phyloP scores from a whole-genome alignment of 2,329 filamentous ascomycete species.

The Pseudogymnoascus sp. region DNA sequence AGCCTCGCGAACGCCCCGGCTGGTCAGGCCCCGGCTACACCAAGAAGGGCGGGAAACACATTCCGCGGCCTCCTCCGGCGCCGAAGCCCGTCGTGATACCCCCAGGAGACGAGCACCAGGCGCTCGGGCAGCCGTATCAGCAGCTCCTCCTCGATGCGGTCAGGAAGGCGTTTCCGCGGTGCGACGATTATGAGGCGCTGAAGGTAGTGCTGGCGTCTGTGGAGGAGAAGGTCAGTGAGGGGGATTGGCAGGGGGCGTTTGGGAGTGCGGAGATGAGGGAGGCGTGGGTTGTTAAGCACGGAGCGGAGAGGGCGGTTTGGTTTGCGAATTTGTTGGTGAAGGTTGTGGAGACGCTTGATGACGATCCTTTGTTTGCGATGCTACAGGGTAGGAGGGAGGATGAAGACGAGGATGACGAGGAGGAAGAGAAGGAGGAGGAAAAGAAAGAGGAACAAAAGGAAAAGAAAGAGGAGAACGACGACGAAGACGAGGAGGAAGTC shows the following conservation, averaged over 20 bases:
- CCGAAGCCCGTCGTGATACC: background rate
- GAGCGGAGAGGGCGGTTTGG: constrained; percentile 64
- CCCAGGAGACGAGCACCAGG: background rate
- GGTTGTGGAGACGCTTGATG: constrained; percentile 11
- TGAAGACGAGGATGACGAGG: constrained; percentile 8
- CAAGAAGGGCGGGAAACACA: background rate
- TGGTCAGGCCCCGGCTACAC: background rate
- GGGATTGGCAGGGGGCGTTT: constrained; percentile 79
- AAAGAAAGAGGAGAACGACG: constrained; percentile 1
- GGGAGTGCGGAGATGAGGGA: constrained; percentile 59
- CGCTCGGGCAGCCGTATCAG: constrained; percentile 46
- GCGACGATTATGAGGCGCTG: constrained; percentile 40
- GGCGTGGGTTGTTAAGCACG: constrained; percentile 85
- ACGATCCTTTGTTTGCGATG: background rate
- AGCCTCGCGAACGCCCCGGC: background rate
- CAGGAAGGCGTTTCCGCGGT: constrained; percentile 48
- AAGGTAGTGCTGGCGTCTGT: constrained; percentile 62
- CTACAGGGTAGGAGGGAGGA: background rate
- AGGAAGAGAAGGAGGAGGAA: background rate
- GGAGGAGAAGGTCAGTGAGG: constrained; percentile 74
- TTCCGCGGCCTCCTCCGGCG: background rate
- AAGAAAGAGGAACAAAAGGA: background rate
- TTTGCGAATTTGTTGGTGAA: constrained; percentile 52
- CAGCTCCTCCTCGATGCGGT: constrained; percentile 69
- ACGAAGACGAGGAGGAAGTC: constrained; percentile 4